Evolutionary conservation across 345 rosid species (phyloP), one percentile per base, ranked within the genome.

Genomic region (Ceriops tagal): DNA sequence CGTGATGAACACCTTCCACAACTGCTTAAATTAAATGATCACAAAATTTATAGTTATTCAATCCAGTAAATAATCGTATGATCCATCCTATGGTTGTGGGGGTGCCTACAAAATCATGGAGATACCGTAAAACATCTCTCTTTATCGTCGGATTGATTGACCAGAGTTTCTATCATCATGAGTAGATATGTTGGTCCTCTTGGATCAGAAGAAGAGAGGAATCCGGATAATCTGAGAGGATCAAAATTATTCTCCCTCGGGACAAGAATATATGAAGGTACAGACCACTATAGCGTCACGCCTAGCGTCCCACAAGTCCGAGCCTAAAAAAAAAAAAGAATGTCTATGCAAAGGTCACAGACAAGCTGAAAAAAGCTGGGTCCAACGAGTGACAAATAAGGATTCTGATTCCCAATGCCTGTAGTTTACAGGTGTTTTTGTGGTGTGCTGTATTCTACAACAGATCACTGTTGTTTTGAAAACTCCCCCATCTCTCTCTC

Each of bases 381-480:
- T 68, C 65, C 35, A 43, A 11, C 65, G 28, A 64, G 26, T 21
- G 59, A 26, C 65, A 71, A 77, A 62, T 9, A 24, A 56, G 59
- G 81, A 72, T 75, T 66, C 78, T 69, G 75, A 72, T 77, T 81
- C 77, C 74, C 70, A 8, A 52, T 18, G 13, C 64, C 47, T 60
- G 13, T 53, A 24, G 46, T 52, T 39, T n/a, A 39, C 46, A 10
- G 9, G 15, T 31, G 10, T 8, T 4, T 16, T 4, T 8, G 30
- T 28, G 30, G 30, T 28, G 30, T 19, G 3, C 30, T 32, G 70
- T 34, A 47, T 35, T 62, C 72, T 67, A 37, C 52, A 20, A 5
- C 43, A 39, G 34, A 35, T 27, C 59, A 10, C 28, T 24, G n/a
- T n/a, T 8, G n/a, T 35, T 21, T 16, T 64, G 74, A 65, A 26